Evolutionary conservation across 371 early-diverging fungal species (phyloP).

Genomic region (Apophysomyces ossiformis): DNA sequence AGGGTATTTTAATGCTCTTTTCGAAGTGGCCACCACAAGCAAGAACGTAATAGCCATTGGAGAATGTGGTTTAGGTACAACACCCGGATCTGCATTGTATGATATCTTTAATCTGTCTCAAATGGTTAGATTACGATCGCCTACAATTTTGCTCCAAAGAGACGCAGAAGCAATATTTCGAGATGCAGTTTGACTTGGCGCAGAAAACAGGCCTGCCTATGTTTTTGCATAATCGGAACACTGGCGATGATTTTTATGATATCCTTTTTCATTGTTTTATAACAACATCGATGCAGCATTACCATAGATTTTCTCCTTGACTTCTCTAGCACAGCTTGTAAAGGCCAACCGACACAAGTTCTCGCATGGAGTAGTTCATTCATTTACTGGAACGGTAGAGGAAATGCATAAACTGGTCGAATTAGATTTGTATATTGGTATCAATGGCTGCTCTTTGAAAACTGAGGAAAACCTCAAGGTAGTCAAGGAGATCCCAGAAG

Average conservation of each 20-base stretch:
- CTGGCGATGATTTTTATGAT: conserved; percentile 62
- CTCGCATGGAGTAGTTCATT: conserved; percentile 92
- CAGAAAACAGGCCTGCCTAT: conserved; percentile 76
- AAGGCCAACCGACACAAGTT: conserved; percentile 68
- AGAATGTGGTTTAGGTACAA: conserved; percentile 83
- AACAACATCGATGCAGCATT: background rate
- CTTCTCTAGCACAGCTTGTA: conserved; percentile 45
- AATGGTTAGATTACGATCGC: conserved; percentile 81
- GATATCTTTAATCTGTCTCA: background rate
- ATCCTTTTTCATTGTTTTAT: conserved; percentile 1
- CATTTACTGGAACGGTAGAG: conserved; percentile 85
- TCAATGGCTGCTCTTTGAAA: conserved; percentile 97
- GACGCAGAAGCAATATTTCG: conserved; percentile 78
- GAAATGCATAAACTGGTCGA: conserved; percentile 76
- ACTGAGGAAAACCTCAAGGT: conserved; percentile 85
- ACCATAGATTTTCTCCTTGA: conserved; percentile 14
- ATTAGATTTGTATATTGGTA: conserved; percentile 91
- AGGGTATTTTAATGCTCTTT: conserved; percentile 61
- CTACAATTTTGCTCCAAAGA: conserved; percentile 82
- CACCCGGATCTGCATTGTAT: background rate
- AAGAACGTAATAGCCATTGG: conserved; percentile 85
- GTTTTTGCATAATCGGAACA: conserved; percentile 90
- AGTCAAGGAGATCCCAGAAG: conserved; percentile 80
- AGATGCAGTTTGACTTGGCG: conserved; percentile 84
- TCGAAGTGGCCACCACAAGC: conserved; percentile 45